These are phyloP conservation scores for Platismatia glauca DNA, from an alignment of 495 filamentous ascomycete species.

Conservation along the genomic window DNA sequence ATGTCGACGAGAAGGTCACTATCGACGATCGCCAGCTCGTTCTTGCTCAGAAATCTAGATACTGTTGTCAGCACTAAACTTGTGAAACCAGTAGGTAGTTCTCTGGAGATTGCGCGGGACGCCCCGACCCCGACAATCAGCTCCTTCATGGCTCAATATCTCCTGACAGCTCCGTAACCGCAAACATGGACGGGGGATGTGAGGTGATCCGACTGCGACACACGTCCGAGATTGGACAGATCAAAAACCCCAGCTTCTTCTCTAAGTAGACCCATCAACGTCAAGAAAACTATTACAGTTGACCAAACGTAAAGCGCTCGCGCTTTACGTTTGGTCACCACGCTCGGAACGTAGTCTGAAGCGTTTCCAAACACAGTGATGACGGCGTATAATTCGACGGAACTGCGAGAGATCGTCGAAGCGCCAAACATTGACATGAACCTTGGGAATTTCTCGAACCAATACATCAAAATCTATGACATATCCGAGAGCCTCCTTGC, in stretches of 20 bases:
- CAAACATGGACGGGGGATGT: background rate
- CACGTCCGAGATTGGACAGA: background rate
- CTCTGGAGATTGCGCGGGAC: background rate
- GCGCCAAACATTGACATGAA: background rate
- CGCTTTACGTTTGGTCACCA: background rate
- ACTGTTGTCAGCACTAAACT: background rate
- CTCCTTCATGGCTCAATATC: background rate
- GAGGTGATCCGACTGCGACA: background rate
- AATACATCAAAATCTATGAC: background rate
- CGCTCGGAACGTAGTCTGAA: background rate
- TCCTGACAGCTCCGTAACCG: background rate
- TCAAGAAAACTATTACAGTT: background rate
- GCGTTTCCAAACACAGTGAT: background rate
- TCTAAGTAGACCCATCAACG: background rate
- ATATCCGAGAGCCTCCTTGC: background rate
- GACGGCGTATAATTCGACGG: background rate
- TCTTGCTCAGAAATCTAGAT: background rate
- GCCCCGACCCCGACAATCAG: background rate
- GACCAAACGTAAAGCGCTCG: background rate
- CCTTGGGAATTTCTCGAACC: background rate
- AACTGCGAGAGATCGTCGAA: background rate
- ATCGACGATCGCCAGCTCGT: background rate
- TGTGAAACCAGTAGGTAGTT: background rate
- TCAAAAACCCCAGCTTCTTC: background rate
- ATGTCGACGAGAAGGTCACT: background rate